phyloP scores from a whole-genome alignment of 345 rosid genomes.

The Euphorbia pulcherrima region DNA sequence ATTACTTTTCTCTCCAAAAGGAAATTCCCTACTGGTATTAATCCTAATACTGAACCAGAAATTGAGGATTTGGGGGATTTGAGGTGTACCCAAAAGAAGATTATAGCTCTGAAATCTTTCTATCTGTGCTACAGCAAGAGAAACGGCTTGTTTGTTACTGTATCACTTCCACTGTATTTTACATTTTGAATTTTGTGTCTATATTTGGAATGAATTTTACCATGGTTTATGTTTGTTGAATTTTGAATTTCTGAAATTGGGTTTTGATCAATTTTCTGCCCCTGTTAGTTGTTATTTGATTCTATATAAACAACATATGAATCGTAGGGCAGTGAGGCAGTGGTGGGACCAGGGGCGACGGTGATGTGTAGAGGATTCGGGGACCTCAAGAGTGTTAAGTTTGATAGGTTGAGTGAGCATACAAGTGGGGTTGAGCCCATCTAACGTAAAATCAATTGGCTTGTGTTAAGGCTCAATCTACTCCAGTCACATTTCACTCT shows the following conservation, averaged over 20 bases:
- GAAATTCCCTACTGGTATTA: slow-evolving; percentile 17
- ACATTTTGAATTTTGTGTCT: background rate
- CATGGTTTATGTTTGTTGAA: slow-evolving; percentile 4
- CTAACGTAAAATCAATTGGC: too few species aligned
- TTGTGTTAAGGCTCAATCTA: too few species aligned
- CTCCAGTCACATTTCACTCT: too few species aligned
- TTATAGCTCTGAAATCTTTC: slow-evolving; percentile 28
- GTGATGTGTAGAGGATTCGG: too few species aligned
- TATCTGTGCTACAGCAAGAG: slow-evolving; percentile 45
- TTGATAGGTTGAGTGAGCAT: too few species aligned
- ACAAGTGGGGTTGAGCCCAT: too few species aligned
- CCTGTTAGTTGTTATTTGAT: too few species aligned
- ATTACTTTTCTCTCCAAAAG: slow-evolving; percentile 39
- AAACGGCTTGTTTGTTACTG: slow-evolving; percentile 62
- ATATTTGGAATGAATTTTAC: background rate
- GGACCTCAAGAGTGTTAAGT: too few species aligned
- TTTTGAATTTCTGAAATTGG: background rate
- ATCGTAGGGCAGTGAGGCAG: too few species aligned
- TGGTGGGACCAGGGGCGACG: too few species aligned
- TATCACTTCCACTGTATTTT: slow-evolving; percentile 53
- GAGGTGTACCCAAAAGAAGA: slow-evolving; percentile 27
- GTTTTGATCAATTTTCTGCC: too few species aligned
- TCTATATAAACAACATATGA: too few species aligned
- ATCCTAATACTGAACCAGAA: slow-evolving; percentile 34
- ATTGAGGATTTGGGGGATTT: slow-evolving; percentile 53